Conservation (phyloP, 2,329 filamentous ascomycete species). For the Sordariomycetes sp. region DNA sequence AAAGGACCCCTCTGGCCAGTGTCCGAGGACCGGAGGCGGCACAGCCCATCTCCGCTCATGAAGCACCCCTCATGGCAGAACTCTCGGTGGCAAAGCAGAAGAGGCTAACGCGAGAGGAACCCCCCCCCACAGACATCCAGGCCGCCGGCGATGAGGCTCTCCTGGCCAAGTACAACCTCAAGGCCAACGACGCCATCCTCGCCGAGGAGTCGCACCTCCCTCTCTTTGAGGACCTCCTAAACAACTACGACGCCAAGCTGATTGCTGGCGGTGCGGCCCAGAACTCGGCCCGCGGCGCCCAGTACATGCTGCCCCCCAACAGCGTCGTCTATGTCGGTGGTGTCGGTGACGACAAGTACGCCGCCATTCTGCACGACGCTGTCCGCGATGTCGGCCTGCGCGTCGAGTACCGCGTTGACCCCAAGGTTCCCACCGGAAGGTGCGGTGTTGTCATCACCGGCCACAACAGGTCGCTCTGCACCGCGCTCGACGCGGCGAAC, state of each 20-base stretch:
- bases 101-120: not conserved
- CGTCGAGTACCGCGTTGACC: constrained; percentile 89
- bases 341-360: constrained; percentile 92
- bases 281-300: constrained; percentile 91
- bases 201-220: constrained; percentile 81
- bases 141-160: constrained; percentile 69
- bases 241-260: constrained; percentile 84
- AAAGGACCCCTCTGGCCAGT: not conserved
- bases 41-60: not conserved
- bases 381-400: constrained; percentile 79
- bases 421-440: constrained; percentile 72
- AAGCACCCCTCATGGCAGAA: not conserved
- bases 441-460: constrained; percentile 96
- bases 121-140: constrained; percentile 85
- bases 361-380: constrained; percentile 73
- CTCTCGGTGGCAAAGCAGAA: not conserved
- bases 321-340: constrained; percentile 89
- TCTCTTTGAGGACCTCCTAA: constrained; percentile 87
- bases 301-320: constrained; percentile 86
- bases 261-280: constrained; percentile 94
- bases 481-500: constrained; percentile 91
- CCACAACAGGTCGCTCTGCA: constrained; percentile 89
- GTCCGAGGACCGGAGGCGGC: not conserved
- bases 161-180: constrained; percentile 84
- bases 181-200: constrained; percentile 95